Evolutionary conservation across 805 yeast species (phyloP).

Genomic region (Kodamaea sagamina): DNA sequence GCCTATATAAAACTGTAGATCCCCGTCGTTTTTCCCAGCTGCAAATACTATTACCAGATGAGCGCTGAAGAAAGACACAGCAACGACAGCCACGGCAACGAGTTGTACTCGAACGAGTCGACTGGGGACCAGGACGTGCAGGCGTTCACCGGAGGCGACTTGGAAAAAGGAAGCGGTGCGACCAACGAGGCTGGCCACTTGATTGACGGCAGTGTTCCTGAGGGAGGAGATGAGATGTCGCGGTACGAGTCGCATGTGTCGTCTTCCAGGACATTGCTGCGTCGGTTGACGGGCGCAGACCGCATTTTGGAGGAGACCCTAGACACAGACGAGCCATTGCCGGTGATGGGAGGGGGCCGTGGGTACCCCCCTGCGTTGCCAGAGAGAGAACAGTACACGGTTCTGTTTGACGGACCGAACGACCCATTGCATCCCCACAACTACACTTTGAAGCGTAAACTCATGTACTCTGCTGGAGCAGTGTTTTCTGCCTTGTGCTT

Average conservation of each 20-base stretch:
- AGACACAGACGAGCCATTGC: slow-evolving; percentile 33
- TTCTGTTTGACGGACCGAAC: slow-evolving; percentile 72
- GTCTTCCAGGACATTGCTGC: slow-evolving; percentile 23
- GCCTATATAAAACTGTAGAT: too few species aligned
- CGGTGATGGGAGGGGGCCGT: slow-evolving; percentile 66
- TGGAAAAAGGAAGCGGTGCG: slow-evolving; percentile 10
- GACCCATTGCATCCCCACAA: slow-evolving; percentile 84
- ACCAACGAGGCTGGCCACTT: neutral
- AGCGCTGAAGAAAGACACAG: too few species aligned
- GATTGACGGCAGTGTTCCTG: slow-evolving; percentile 13
- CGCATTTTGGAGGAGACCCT: slow-evolving; percentile 22
- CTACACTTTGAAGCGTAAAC: slow-evolving; percentile 40
- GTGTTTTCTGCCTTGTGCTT: slow-evolving; percentile 34
- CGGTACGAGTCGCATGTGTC: slow-evolving; percentile 26
- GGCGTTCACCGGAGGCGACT: slow-evolving; percentile 15
- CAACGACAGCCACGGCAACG: neutral
- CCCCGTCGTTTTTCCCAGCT: too few species aligned
- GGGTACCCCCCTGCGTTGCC: slow-evolving; percentile 64
- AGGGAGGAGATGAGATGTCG: slow-evolving; percentile 24
- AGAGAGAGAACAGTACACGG: slow-evolving; percentile 56
- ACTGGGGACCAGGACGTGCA: slow-evolving; percentile 12
- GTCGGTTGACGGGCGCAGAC: slow-evolving; percentile 25
- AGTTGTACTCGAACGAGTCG: neutral
- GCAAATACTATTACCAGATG: too few species aligned
- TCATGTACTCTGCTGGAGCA: slow-evolving; percentile 26